These are phyloP conservation scores for Phytopythium boreale DNA, from an alignment of 352 stramenopile species.

Conservation along the genomic window DNA sequence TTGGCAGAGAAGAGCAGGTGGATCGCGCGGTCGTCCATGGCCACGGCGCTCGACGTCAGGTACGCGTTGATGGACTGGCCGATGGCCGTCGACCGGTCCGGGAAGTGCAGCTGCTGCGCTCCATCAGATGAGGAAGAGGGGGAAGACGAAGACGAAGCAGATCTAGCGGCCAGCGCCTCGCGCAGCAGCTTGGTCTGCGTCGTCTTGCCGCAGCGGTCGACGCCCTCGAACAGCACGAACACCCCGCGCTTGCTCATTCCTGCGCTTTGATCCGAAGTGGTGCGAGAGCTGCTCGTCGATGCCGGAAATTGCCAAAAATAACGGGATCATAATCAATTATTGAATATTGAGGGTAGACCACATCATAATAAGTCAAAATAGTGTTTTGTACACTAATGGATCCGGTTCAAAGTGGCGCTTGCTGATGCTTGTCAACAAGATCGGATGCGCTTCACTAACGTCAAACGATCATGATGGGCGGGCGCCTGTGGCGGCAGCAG, in stretches of 20 bases:
- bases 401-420: no score
- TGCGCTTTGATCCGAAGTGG: background rate
- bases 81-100: slow-evolving; percentile 88
- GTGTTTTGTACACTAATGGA: no score
- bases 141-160: no score
- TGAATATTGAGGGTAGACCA: no score
- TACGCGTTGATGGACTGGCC: slow-evolving; percentile 98
- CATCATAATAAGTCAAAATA: no score
- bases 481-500: no score
- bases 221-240: slow-evolving; percentile 99
- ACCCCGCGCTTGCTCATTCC: slow-evolving; percentile 79
- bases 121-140: background rate
- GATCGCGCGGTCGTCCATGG: slow-evolving; percentile 96
- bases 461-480: no score
- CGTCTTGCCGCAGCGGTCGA: slow-evolving; percentile 99
- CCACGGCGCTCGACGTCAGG: slow-evolving; percentile 74
- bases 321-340: no score
- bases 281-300: background rate
- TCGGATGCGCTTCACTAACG: no score
- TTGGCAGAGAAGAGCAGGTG: slow-evolving; percentile 99
- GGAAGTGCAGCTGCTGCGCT: slow-evolving; percentile 68
- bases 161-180: slow-evolving; percentile 36
- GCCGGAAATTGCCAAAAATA: background rate
- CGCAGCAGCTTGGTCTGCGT: slow-evolving; percentile 95
- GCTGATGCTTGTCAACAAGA: no score